Evolutionary conservation across 495 filamentous ascomycete species (phyloP), one percentile per base, ranked within the genome.

Genomic region (Lepraria neglecta): DNA sequence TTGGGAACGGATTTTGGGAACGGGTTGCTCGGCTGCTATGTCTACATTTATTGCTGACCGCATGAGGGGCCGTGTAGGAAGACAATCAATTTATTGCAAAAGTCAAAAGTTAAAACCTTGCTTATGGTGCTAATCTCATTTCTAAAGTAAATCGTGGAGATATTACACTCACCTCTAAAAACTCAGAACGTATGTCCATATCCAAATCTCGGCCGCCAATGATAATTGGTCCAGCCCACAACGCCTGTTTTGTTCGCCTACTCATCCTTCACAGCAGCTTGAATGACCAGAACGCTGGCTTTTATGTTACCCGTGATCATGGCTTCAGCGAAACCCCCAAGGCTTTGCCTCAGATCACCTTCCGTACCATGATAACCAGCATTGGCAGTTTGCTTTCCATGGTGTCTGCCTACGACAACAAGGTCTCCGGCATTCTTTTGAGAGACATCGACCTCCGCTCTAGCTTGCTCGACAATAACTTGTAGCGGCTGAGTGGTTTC

Each of bases 271-370:
- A 73, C 74, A 2, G 75, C 82, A 58, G 88, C 89, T 68, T 91
- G 86, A 30, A 96, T 77, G 57, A 95, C 82, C 58, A 95, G 73
- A n/a, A 95, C 74, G 71, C 88, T 92, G 0, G 87, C 86, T 64
- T 78, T 83, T 12, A 89, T 71, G 31, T 81, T 80, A 43, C 72
- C 76, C 55, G 77, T 81, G 5, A 87, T 77, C 31, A 92, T 71
- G 47, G 78, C 75, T 53, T 89, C 83, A 11, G 85, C 89, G 19
- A 87, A 74, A 6, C 75, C 74, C 3, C 91, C 91, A n/a, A 95
- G 69, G 15, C 83, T 85, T 63, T 74, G 80, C 31, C 76, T 76
- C 33, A 86, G 73, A 46, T 85, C 84, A 10, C 69, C 58, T 3
- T 76, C 76, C 5, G 67, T 21, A 1, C 19, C 65, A 14, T 52